These are phyloP conservation scores for Drechslera avenae DNA, from an alignment of 2,329 filamentous ascomycete species.

Conservation along the genomic window DNA sequence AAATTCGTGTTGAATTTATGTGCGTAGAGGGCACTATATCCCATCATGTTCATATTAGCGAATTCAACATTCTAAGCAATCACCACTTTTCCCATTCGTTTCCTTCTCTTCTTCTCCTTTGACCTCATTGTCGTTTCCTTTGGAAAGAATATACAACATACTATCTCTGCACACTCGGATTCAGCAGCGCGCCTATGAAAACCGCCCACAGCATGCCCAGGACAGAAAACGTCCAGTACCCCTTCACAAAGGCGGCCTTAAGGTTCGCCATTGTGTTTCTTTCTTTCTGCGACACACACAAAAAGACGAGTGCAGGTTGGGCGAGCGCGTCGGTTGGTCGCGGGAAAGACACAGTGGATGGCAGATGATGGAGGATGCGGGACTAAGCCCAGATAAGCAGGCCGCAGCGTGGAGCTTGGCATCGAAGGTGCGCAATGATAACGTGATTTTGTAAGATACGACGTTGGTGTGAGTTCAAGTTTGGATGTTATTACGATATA, in stretches of 20 bases:
- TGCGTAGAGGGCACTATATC: slow-evolving; percentile 75
- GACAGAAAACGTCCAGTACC: slow-evolving; percentile 50
- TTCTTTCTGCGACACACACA: not conserved
- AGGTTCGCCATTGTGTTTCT: slow-evolving; percentile 31
- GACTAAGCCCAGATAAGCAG: slow-evolving; percentile 9
- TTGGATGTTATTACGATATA: not conserved
- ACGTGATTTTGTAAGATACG: not conserved
- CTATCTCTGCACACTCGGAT: slow-evolving; percentile 79
- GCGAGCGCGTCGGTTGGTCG: no score
- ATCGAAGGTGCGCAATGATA: slow-evolving; percentile 8
- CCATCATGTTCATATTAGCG: no score
- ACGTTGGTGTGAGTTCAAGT: no score
- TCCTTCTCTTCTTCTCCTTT: no score
- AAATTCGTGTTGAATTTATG: slow-evolving; percentile 76
- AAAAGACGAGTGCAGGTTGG: no score
- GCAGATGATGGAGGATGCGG: not conserved
- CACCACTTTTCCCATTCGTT: no score
- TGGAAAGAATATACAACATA: slow-evolving; percentile 53
- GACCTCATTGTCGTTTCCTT: no score
- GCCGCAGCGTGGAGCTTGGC: slow-evolving; percentile 10
- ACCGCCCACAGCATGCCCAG: slow-evolving; percentile 69
- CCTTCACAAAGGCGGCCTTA: slow-evolving; percentile 40
- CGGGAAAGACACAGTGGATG: not conserved
- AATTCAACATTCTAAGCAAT: no score
- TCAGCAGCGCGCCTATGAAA: slow-evolving; percentile 69